Conservation (phyloP, 805 yeast genomes). For the Priceomyces carsonii region DNA sequence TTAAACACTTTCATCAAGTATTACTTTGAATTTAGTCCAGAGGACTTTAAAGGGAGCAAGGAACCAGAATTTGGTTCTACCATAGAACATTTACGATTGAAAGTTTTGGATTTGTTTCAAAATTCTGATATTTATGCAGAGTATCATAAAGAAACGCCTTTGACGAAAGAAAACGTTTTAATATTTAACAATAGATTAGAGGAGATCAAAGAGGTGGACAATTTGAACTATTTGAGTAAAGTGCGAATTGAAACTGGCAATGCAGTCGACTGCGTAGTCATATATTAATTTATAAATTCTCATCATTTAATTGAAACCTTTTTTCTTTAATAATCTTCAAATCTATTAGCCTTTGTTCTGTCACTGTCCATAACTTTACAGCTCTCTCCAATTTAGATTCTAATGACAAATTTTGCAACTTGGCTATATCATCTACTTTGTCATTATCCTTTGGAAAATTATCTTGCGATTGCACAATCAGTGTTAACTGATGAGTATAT, state of each 20-base stretch:
- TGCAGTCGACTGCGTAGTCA: slow-evolving; percentile 32
- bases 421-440: slow-evolving; percentile 22
- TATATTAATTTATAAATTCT: slow-evolving; percentile 12
- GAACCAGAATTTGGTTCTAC: slow-evolving; percentile 72
- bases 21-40: slow-evolving; percentile 80
- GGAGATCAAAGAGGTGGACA: slow-evolving; percentile 20
- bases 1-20: slow-evolving; percentile 43
- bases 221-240: slow-evolving; percentile 35
- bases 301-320: slow-evolving; percentile 20
- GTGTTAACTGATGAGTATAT: slow-evolving; percentile 7
- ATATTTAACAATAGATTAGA: slow-evolving; percentile 29
- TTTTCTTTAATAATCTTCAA: slow-evolving; percentile 28
- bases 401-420: slow-evolving; percentile 21
- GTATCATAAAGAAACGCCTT: slow-evolving; percentile 10
- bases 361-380: slow-evolving; percentile 63
- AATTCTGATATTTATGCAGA: slow-evolving; percentile 30
- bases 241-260: slow-evolving; percentile 45
- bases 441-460: slow-evolving; percentile 17
- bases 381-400: slow-evolving; percentile 53
- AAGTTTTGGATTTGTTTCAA: slow-evolving; percentile 55
- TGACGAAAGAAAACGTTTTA: slow-evolving; percentile 20
- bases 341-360: slow-evolving; percentile 53
- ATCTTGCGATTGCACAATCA: slow-evolving; percentile 2
- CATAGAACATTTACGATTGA: slow-evolving; percentile 58
- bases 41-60: slow-evolving; percentile 62